These are phyloP conservation scores for Leccinellum albellum DNA, from an alignment of 768 basidiomycete genomes.

Conservation along the genomic window DNA sequence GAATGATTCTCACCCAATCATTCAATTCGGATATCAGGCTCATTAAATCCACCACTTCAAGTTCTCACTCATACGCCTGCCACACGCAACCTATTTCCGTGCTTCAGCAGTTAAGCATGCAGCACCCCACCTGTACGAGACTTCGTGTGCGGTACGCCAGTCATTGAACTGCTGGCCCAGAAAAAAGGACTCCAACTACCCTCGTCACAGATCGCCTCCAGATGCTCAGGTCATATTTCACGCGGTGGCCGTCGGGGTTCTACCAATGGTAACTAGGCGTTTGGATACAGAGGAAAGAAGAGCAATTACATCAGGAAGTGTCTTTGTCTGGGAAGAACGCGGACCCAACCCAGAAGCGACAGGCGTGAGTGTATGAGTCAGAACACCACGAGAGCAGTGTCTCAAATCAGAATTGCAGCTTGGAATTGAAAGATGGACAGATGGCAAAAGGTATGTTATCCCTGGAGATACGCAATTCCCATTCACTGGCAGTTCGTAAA, in stretches of 20 bases:
- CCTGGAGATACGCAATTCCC: neutral
- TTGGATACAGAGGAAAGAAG: slow-evolving; percentile 75
- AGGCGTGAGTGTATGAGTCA: slow-evolving; percentile 44
- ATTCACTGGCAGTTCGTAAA: slow-evolving; percentile 6
- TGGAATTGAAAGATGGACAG: slow-evolving; percentile 81
- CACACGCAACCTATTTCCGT: slow-evolving; percentile 12
- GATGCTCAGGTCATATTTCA: slow-evolving; percentile 78
- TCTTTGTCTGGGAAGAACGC: slow-evolving; percentile 84
- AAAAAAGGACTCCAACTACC: neutral
- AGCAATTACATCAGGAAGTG: slow-evolving; percentile 62
- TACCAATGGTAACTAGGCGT: slow-evolving; percentile 67
- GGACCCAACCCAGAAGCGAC: slow-evolving; percentile 62
- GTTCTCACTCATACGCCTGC: slow-evolving; percentile 19
- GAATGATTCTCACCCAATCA: slow-evolving; percentile 27
- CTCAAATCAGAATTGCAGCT: slow-evolving; percentile 38
- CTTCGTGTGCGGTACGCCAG: slow-evolving; percentile 47
- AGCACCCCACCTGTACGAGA: slow-evolving; percentile 62
- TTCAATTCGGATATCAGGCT: slow-evolving; percentile 19
- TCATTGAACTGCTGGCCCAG: neutral
- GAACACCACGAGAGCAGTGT: slow-evolving; percentile 1
- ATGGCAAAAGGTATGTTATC: slow-evolving; percentile 47
- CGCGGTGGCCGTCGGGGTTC: slow-evolving; percentile 52
- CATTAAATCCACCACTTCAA: slow-evolving; percentile 27
- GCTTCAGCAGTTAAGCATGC: slow-evolving; percentile 39
- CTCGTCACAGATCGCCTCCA: slow-evolving; percentile 40